A percentile compares a stretch with the other conserved stretches of the same genome.
Conservation (phyloP, 2,329 filamentous ascomycete species). For the Arthrobotrys sphaeroides region DNA sequence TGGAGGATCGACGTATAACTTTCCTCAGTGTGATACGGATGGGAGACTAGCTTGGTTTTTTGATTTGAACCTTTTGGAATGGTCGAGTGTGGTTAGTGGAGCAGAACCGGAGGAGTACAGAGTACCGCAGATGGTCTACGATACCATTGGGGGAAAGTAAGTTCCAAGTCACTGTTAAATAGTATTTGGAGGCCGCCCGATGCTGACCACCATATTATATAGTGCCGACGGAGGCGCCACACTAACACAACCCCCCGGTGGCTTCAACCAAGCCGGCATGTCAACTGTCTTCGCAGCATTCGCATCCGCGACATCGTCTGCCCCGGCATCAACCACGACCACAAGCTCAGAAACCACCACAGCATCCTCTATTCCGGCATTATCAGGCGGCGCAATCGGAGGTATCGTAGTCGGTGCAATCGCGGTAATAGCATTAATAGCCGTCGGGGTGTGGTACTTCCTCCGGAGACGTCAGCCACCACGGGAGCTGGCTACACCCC, state of each 20-base stretch:
- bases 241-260: constrained; percentile 38
- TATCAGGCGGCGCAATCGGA: constrained; percentile 27
- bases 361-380: not conserved
- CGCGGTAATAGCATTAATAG: constrained; percentile 16
- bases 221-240: constrained; percentile 47
- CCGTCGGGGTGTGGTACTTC: constrained; percentile 31
- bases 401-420: constrained; percentile 41
- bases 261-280: constrained; percentile 43
- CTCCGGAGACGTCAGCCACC: constrained; percentile 23
- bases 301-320: constrained; percentile 10
- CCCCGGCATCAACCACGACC: not conserved
- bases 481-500: not conserved
- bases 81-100: constrained; percentile 19
- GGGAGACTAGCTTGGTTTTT: constrained; percentile 30
- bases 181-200: not conserved
- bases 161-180: not conserved
- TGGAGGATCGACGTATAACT: constrained; percentile 27
- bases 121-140: constrained; percentile 30
- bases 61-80: constrained; percentile 43
- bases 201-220: not conserved
- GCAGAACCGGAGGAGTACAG: constrained; percentile 25
- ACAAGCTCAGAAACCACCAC: not conserved
- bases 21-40: constrained; percentile 23
- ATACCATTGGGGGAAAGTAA: constrained; percentile 40
- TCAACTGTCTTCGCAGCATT: constrained; percentile 46